Evolutionary conservation across 345 rosid genomes (phyloP), one percentile per base, ranked within the genome.

Genomic region (Gossypium herbaceum): DNA sequence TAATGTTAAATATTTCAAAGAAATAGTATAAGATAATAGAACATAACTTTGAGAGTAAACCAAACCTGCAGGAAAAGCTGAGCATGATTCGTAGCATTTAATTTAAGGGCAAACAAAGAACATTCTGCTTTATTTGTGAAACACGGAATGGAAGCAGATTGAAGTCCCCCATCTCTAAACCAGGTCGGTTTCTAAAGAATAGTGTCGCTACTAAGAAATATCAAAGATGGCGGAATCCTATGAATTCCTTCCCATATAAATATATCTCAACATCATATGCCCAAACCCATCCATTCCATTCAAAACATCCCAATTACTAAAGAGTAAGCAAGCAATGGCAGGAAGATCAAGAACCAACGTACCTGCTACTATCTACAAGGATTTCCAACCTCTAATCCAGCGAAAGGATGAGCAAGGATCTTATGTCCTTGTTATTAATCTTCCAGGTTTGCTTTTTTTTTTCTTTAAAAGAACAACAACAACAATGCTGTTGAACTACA

Each of bases 171-270:
- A 27, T 20, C 57, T 9, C 60, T 25, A 69, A 51, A 69, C 59
- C 73, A 51, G 27, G 29, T 15, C 59, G 24, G 24, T 4, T 44
- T 44, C 3, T 41, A 69, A 69, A 50, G 73, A 17, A 51, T 51
- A 51, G 60, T 69, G 59, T 69, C 9, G 73, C 25, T 16, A 27
- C n/a, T 4, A 69, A 51, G 73, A 69, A 69, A 69, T 9, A 50
- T 41, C 2, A 3, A 9, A 8, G 1, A 47, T 59, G 63, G 39
- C n/a, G 41, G 41, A 34, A 5, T 34, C 41, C 41, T 34, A 34
- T 34, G 41, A 34, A 34, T 4, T 34, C 41, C 41, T 68, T 57
- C 15, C 61, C 59, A 1, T 51, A 69, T 69, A 69, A 50, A 69
- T 48, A 50, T 16, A 56, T 12, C 29, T 57, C 27, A 9, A 12